Evolutionary conservation across 805 yeast species (phyloP).

Genomic region (Clavispora asparagi): DNA sequence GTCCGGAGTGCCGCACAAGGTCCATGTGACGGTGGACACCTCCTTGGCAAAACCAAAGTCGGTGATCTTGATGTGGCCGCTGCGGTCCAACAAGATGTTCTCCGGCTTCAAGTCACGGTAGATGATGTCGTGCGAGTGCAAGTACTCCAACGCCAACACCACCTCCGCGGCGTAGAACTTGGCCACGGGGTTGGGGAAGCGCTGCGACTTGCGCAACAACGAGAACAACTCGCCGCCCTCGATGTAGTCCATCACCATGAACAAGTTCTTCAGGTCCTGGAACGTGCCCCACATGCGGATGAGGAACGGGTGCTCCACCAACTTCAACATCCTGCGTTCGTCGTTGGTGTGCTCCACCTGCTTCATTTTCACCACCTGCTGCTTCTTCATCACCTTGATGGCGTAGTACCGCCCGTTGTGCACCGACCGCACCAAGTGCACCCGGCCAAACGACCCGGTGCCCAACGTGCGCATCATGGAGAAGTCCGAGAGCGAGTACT

Average conservation of each 20-base stretch:
- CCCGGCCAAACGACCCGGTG: slow-evolving; percentile 59
- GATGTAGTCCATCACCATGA: slow-evolving; percentile 62
- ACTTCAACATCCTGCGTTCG: slow-evolving; percentile 53
- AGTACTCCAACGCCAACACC: slow-evolving; percentile 51
- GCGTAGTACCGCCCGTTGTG: slow-evolving; percentile 59
- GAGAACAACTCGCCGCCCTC: slow-evolving; percentile 62
- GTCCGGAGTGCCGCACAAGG: slow-evolving; percentile 62
- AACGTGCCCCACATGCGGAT: slow-evolving; percentile 67
- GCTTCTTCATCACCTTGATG: slow-evolving; percentile 53
- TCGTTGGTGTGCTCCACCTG: slow-evolving; percentile 63
- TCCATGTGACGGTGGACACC: slow-evolving; percentile 54
- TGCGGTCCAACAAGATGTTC: slow-evolving; percentile 51
- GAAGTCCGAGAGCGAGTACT: slow-evolving; percentile 52
- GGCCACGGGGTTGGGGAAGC: slow-evolving; percentile 60
- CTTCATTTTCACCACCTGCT: slow-evolving; percentile 54
- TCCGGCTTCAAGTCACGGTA: slow-evolving; percentile 61
- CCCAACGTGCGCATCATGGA: slow-evolving; percentile 54
- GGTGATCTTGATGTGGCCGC: slow-evolving; percentile 56
- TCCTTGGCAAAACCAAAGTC: slow-evolving; percentile 64
- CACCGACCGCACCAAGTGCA: slow-evolving; percentile 52
- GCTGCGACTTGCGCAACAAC: slow-evolving; percentile 49
- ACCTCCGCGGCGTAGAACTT: slow-evolving; percentile 63
- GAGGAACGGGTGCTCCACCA: slow-evolving; percentile 56
- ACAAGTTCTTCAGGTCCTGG: slow-evolving; percentile 51
- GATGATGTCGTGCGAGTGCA: slow-evolving; percentile 54